Evolutionary conservation across 352 stramenopile species (phyloP).

Genomic region (Phytopythium mirpurense): DNA sequence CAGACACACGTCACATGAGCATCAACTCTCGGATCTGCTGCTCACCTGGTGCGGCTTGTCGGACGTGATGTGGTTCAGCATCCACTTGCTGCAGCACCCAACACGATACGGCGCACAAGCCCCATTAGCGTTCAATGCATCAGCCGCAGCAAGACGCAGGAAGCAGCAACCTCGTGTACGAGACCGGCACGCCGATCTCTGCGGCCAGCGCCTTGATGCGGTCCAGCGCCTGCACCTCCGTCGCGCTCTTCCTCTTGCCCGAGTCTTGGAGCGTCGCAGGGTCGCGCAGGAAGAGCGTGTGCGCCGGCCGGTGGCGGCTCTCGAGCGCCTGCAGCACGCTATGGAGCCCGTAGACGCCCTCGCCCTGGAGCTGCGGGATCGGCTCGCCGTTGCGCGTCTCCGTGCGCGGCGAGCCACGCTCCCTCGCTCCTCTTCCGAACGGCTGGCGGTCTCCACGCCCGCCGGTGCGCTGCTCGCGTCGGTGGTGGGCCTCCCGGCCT

Average conservation of each 20-base stretch:
- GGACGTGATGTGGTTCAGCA: conserved; percentile 75
- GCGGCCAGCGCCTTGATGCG: conserved; percentile 42
- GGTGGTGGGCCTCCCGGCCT: background rate
- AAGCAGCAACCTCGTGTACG: conserved; percentile 19
- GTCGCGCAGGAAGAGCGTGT: conserved; percentile 55
- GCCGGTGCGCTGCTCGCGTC: background rate
- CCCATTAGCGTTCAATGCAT: background rate
- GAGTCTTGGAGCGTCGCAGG: conserved; percentile 8
- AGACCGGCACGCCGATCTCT: conserved; percentile 19
- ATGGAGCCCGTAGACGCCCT: conserved; percentile 68
- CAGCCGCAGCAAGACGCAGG: no score
- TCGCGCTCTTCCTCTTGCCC: conserved; percentile 27
- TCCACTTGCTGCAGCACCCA: conserved; percentile 68
- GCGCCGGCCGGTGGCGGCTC: conserved; percentile 38
- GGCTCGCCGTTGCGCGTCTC: conserved; percentile 17
- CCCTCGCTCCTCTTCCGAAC: background rate
- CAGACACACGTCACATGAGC: background rate
- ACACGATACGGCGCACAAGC: no score
- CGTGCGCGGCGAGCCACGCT: background rate
- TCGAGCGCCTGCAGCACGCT: conserved; percentile 62
- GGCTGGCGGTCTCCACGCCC: background rate
- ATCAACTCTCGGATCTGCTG: background rate
- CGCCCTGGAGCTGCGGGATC: conserved; percentile 51
- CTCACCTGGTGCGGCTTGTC: conserved; percentile 78
- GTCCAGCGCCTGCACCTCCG: conserved; percentile 27